Percentiles rank a stretch among this genome's conserved stretches.
Evolutionary conservation across 768 basidiomycete species (phyloP).

Genomic region (Lactarius pseudohatsudake): DNA sequence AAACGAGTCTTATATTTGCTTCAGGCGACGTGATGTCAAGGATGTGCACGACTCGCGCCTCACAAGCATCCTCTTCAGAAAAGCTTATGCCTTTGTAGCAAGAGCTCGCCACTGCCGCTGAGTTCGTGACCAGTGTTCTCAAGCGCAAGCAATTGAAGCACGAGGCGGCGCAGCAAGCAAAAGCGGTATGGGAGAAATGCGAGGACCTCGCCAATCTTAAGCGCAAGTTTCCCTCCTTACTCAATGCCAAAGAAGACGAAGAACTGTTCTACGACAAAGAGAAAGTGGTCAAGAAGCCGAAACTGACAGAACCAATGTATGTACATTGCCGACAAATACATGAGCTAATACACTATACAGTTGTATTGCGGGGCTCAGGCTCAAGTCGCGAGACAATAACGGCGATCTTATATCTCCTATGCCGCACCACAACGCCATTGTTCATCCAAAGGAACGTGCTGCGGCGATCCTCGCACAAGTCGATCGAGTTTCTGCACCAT

Average conservation of each 20-base stretch:
- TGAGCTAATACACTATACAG: conserved; percentile 30
- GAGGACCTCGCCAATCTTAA: conserved; percentile 76
- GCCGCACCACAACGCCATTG: conserved; percentile 48
- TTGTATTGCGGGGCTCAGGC: conserved; percentile 50
- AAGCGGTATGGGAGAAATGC: conserved; percentile 77
- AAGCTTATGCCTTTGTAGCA: conserved; percentile 77
- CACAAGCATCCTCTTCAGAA: conserved; percentile 86
- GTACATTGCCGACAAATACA: conserved; percentile 18
- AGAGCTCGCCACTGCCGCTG: conserved; percentile 71
- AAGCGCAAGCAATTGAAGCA: conserved; percentile 77
- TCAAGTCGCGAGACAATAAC: conserved; percentile 47
- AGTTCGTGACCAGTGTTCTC: conserved; percentile 68
- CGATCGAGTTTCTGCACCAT: conserved; percentile 83
- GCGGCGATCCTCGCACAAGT: conserved; percentile 58
- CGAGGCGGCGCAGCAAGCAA: conserved; percentile 55
- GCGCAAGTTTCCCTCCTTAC: conserved; percentile 62
- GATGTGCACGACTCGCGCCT: conserved; percentile 89
- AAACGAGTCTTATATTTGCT: conserved; percentile 96
- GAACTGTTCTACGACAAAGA: conserved; percentile 74
- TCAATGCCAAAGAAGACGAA: conserved; percentile 62
- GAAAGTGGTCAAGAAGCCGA: conserved; percentile 58
- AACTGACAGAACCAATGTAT: conserved; percentile 36
- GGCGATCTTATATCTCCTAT: conserved; percentile 42
- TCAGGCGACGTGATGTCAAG: conserved; percentile 93
- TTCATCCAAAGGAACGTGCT: conserved; percentile 67